Percentiles rank a stretch among this genome's conserved stretches.
phyloP scores from a whole-genome alignment of 2,329 filamentous ascomycete genomes.

The Hirsutella rhossiliensis region DNA sequence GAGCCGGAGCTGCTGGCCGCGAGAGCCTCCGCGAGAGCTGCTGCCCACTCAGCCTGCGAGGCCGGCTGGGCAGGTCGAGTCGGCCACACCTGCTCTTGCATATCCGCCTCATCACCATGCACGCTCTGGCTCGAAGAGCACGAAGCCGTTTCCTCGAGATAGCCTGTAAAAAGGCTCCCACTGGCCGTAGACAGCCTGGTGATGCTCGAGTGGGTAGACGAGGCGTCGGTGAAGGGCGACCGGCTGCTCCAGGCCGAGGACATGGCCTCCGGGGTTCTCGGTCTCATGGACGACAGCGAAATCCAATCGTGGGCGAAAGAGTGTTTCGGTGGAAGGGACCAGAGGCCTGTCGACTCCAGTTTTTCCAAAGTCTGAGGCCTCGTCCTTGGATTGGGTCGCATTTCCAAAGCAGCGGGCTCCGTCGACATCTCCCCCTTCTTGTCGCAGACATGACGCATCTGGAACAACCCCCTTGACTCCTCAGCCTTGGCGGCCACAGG shows the following conservation, averaged over 20 bases:
- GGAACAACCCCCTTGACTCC: not conserved
- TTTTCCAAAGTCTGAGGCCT: not conserved
- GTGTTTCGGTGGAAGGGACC: not conserved
- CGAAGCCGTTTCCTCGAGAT: not conserved
- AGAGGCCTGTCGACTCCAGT: constrained; percentile 3
- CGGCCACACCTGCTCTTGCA: too few relatives aligned
- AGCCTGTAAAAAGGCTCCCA: constrained; percentile 1
- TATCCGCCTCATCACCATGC: too few relatives aligned
- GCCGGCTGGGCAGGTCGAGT: too few relatives aligned
- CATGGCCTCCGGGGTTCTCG: constrained; percentile 1
- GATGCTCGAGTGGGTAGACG: constrained; percentile 2
- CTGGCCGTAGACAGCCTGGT: constrained; percentile 5
- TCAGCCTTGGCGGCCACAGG: not conserved
- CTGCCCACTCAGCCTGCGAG: too few relatives aligned
- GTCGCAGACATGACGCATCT: not conserved
- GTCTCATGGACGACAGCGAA: constrained; percentile 4
- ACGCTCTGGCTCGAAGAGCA: not conserved
- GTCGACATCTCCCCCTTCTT: not conserved
- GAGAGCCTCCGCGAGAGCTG: too few relatives aligned
- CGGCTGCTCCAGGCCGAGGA: constrained; percentile 6
- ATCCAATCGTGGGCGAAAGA: constrained; percentile 4
- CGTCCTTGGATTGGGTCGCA: constrained; percentile 1
- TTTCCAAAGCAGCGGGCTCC: not conserved
- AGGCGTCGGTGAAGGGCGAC: constrained; percentile 7
- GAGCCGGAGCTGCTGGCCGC: too few relatives aligned